These are phyloP conservation scores for Alternaria sp. DNA, from an alignment of 2,329 filamentous ascomycete species.

Conservation along the genomic window DNA sequence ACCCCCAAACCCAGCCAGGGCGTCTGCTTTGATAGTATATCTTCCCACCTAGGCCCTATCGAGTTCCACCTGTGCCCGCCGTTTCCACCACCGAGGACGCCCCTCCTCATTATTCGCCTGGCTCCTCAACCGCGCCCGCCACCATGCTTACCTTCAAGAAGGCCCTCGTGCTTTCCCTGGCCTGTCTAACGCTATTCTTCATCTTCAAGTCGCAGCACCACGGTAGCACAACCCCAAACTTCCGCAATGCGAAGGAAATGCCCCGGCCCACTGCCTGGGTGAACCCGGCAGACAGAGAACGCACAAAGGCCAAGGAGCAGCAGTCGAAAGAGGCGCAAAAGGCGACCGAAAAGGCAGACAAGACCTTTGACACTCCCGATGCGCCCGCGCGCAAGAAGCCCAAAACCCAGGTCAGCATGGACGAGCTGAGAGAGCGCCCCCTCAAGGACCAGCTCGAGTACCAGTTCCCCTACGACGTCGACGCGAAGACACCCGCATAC, in stretches of 20 bases:
- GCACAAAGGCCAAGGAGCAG: constrained; percentile 13
- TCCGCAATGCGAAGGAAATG: constrained; percentile 45
- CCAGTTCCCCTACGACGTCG: constrained; percentile 90
- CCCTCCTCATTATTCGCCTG: neutral
- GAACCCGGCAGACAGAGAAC: constrained; percentile 29
- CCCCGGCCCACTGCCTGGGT: constrained; percentile 43
- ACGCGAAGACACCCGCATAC: constrained; percentile 90
- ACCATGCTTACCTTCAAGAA: constrained; percentile 81
- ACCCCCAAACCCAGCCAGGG: constrained; percentile 11
- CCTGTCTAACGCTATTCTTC: constrained; percentile 72
- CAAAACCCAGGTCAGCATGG: constrained; percentile 66
- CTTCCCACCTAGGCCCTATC: constrained; percentile 7
- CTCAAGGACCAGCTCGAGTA: constrained; percentile 84
- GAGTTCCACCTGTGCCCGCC: constrained; percentile 1
- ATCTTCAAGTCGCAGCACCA: constrained; percentile 68
- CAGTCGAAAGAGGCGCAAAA: constrained; percentile 13
- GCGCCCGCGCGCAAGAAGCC: constrained; percentile 49
- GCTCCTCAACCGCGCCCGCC: constrained; percentile 13
- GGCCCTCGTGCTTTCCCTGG: constrained; percentile 73
- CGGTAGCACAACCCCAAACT: constrained; percentile 33
- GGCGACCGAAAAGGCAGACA: constrained; percentile 30
- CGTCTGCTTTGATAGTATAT: constrained; percentile 6
- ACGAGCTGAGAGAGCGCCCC: constrained; percentile 74
- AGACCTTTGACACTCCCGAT: constrained; percentile 39
- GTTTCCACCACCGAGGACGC: neutral